These are phyloP conservation scores for Hamigera avellanea DNA, from an alignment of 495 filamentous ascomycete genomes.

Conservation along the genomic window DNA sequence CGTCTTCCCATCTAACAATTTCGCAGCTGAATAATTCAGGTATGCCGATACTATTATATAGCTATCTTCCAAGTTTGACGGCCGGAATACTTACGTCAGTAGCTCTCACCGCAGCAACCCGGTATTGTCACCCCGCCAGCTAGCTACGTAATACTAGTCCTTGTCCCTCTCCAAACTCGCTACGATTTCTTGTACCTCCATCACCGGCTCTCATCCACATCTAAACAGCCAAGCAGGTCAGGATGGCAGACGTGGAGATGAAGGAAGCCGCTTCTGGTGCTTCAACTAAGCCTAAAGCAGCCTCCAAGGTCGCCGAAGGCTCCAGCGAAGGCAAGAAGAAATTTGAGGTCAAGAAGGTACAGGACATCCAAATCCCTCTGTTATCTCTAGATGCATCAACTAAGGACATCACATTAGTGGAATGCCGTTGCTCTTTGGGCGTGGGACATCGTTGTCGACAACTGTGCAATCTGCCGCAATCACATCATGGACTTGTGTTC, in stretches of 20 bases:
- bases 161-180: too few species aligned
- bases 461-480: conserved; percentile 98
- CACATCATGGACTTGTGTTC: conserved; percentile 99
- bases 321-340: conserved; percentile 71
- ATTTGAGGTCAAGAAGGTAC: conserved; percentile 97
- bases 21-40: too few species aligned
- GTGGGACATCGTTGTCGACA: conserved; percentile 99
- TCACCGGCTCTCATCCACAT: too few species aligned
- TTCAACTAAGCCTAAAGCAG: conserved; percentile 47
- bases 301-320: conserved; percentile 42
- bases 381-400: conserved; percentile 7
- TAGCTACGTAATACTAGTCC: too few species aligned
- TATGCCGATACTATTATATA: too few species aligned
- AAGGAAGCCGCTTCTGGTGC: conserved; percentile 56
- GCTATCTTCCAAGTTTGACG: background rate
- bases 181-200: too few species aligned
- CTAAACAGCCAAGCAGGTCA: conserved; percentile 8
- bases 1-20: too few species aligned
- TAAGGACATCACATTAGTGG: conserved; percentile 51
- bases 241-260: conserved; percentile 97
- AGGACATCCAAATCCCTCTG: background rate
- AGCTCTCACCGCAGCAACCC: background rate
- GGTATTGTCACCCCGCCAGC: background rate
- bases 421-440: conserved; percentile 99
- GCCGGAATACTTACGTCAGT: background rate